Percentiles rank a stretch among this genome's conserved stretches.
Conservation (phyloP, 140 eudicot species). For the Oenanthe javanica region DNA sequence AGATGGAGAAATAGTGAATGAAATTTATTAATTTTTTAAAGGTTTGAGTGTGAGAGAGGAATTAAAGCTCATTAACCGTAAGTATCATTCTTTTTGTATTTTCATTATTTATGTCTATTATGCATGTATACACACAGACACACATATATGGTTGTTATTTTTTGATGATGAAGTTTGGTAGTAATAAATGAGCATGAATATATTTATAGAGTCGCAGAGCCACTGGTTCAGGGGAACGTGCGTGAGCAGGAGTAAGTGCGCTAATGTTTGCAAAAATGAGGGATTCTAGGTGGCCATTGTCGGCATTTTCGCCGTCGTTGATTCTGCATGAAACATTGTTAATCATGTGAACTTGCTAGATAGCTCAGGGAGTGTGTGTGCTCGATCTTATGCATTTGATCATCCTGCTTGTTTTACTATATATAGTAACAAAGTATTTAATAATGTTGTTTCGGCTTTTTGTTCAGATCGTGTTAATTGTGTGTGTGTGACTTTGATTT, state of each 20-base stretch:
- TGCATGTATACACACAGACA: no score
- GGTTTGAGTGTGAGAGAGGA: no score
- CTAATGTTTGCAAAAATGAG: constrained; percentile 36
- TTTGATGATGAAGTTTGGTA: no score
- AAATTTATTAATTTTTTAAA: no score
- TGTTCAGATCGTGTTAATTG: background rate
- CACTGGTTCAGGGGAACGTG: constrained; percentile 44
- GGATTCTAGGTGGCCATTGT: constrained; percentile 44
- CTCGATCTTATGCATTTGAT: background rate
- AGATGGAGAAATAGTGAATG: no score
- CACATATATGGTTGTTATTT: no score
- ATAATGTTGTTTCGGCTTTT: background rate
- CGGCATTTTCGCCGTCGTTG: constrained; percentile 47
- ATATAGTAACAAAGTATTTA: no score
- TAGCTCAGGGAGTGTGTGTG: background rate
- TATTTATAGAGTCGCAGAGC: constrained; percentile 39
- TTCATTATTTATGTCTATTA: no score
- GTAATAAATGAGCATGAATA: no score
- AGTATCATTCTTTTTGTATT: no score
- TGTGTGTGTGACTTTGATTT: background rate
- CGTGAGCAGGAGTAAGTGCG: constrained; percentile 36
- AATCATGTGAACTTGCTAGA: background rate
- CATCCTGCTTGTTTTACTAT: background rate
- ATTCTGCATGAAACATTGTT: constrained; percentile 40
- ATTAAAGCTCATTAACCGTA: no score